phyloP scores from a whole-genome alignment of 257 asterid genomes.

The Primulina huaijiensis region DNA sequence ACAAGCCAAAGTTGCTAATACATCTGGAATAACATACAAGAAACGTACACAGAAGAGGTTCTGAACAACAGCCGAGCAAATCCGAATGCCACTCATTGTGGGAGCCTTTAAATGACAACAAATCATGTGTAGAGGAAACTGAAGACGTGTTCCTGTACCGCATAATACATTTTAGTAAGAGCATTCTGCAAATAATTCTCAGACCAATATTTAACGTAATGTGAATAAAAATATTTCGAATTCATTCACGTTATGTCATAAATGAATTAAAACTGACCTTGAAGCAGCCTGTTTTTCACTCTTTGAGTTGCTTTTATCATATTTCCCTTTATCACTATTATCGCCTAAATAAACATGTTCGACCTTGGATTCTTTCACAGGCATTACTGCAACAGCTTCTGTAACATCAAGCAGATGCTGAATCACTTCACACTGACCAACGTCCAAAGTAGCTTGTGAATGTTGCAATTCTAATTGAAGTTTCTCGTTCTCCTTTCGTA shows the following conservation, averaged over 20 bases:
- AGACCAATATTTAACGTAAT: neutral
- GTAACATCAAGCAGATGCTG: conserved; percentile 90
- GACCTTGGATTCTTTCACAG: conserved; percentile 44
- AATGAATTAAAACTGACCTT: conserved; percentile 42
- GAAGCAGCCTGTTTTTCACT: conserved; percentile 53
- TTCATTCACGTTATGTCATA: neutral
- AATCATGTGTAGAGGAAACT: conserved; percentile 57
- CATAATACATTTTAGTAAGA: conserved; percentile 7
- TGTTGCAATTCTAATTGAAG: conserved; percentile 78
- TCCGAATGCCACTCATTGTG: conserved; percentile 77
- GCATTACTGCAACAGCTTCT: conserved; percentile 65
- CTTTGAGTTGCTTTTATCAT: conserved; percentile 36
- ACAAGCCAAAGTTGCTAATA: neutral
- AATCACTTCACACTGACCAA: conserved; percentile 79
- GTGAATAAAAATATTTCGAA: neutral
- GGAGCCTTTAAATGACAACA: conserved; percentile 56
- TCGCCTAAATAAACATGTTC: conserved; percentile 40
- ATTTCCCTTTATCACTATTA: conserved; percentile 29
- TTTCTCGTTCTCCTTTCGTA: conserved; percentile 69
- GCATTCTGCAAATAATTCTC: neutral
- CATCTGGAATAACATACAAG: conserved; percentile 8
- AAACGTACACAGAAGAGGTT: conserved; percentile 80
- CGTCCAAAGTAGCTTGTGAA: conserved; percentile 77
- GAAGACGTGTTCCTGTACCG: conserved; percentile 63
- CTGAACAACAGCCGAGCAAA: conserved; percentile 88